These are phyloP conservation scores for Pleurotus ostreatus DNA, from an alignment of 768 basidiomycete species.

Conservation along the genomic window DNA sequence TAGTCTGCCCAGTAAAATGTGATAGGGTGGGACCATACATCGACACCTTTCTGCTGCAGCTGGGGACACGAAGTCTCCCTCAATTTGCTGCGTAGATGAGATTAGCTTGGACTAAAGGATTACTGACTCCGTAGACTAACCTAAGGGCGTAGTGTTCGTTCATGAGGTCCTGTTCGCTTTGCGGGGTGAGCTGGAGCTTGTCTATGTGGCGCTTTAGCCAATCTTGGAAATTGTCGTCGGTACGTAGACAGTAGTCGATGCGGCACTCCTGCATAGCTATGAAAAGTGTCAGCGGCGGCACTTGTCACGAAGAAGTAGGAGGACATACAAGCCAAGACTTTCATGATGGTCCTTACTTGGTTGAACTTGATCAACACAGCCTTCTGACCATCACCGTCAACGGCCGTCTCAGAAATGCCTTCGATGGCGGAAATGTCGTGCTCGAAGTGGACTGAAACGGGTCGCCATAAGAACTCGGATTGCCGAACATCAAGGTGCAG, in stretches of 20 bases:
- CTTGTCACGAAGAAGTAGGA: background rate
- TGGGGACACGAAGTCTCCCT: background rate
- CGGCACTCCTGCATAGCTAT: slow-evolving; percentile 3
- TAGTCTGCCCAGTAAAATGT: background rate
- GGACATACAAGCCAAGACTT: background rate
- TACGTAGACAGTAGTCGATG: background rate
- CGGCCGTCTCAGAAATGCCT: background rate
- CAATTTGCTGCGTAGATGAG: background rate
- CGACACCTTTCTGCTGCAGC: background rate
- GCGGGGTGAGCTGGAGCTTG: background rate
- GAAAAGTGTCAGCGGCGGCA: background rate
- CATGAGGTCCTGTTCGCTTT: background rate
- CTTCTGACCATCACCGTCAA: background rate
- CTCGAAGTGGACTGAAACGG: background rate
- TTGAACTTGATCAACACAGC: background rate
- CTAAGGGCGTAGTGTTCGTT: background rate
- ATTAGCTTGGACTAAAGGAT: background rate
- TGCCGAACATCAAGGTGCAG: background rate
- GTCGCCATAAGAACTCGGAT: background rate
- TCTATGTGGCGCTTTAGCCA: slow-evolving; percentile 1
- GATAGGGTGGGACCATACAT: background rate
- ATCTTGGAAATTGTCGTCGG: slow-evolving; percentile 2
- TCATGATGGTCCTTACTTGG: background rate
- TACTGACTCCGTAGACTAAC: background rate
- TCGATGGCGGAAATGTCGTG: background rate